Evolutionary conservation across 2,329 filamentous ascomycete species (phyloP).

Genomic region (Cladobotryum protrusum): DNA sequence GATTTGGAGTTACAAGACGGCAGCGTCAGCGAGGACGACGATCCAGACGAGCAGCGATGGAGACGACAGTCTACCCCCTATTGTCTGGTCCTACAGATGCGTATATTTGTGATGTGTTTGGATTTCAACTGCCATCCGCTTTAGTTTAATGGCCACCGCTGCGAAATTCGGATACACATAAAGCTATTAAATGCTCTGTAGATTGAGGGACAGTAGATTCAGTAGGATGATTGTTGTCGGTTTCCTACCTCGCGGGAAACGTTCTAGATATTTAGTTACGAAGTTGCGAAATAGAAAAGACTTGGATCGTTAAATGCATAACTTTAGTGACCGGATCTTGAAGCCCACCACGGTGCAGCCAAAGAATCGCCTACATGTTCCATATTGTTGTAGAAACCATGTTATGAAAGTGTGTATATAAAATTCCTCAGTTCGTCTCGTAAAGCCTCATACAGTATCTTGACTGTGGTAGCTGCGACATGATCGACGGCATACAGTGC

Average conservation of each 20-base stretch:
- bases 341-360: no score
- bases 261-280: slow-evolving; percentile 9
- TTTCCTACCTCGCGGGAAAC: slow-evolving; percentile 35
- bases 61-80: slow-evolving; percentile 61
- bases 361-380: no score
- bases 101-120: slow-evolving; percentile 3
- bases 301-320: slow-evolving; percentile 9
- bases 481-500: neutral
- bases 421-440: no score
- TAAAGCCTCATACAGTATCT: no score
- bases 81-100: slow-evolving; percentile 52
- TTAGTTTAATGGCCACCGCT: neutral
- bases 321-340: no score
- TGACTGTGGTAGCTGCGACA: no score
- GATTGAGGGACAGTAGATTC: slow-evolving; percentile 55
- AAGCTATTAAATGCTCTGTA: slow-evolving; percentile 26
- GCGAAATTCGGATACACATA: neutral
- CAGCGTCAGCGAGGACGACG: slow-evolving; percentile 57
- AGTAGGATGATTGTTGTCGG: slow-evolving; percentile 56
- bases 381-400: no score
- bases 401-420: no score
- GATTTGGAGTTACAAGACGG: slow-evolving; percentile 34
- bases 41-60: slow-evolving; percentile 56
- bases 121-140: neutral
- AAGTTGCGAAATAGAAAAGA: slow-evolving; percentile 8